Evolutionary conservation across 2,329 filamentous ascomycete species (phyloP).

Genomic region (Helotiales sp.): DNA sequence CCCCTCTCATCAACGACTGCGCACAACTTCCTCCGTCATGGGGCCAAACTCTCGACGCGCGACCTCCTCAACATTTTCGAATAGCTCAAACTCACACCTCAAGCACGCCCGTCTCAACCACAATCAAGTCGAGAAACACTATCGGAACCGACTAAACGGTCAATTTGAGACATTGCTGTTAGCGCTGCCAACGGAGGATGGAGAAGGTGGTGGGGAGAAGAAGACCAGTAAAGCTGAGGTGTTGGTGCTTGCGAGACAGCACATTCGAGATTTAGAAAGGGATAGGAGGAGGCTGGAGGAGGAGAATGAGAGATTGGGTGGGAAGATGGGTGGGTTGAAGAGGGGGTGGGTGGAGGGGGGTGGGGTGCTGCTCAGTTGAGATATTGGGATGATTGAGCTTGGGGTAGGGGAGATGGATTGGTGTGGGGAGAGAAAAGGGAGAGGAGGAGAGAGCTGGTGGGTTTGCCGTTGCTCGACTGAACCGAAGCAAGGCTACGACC

Average conservation of each 20-base stretch:
- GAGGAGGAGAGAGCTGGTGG: too few relatives aligned
- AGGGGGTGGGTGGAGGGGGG: conserved; percentile 5
- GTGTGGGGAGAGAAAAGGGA: too few relatives aligned
- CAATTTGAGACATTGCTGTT: conserved; percentile 26
- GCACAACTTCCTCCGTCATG: background rate
- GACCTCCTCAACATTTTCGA: background rate
- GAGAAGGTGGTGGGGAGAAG: conserved; percentile 4
- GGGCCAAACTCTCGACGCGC: background rate
- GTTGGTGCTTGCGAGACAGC: conserved; percentile 22
- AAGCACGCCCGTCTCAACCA: conserved; percentile 16
- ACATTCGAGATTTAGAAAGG: conserved; percentile 24
- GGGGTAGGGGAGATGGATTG: too few relatives aligned
- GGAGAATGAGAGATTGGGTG: conserved; percentile 12
- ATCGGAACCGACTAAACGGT: conserved; percentile 23
- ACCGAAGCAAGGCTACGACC: too few relatives aligned
- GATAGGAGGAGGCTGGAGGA: conserved; percentile 20
- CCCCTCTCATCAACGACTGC: background rate
- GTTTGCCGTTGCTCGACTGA: background rate
- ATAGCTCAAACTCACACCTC: background rate
- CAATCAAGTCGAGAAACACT: conserved; percentile 27
- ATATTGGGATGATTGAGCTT: too few relatives aligned
- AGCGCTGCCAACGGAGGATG: conserved; percentile 11
- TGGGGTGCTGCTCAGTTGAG: conserved; percentile 1
- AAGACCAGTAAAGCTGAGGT: conserved; percentile 25
- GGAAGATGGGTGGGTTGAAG: conserved; percentile 10